Percentiles rank a stretch among this genome's conserved stretches.
Evolutionary conservation across 768 basidiomycete genomes (phyloP).

Genomic region (Scleroderma bovista): DNA sequence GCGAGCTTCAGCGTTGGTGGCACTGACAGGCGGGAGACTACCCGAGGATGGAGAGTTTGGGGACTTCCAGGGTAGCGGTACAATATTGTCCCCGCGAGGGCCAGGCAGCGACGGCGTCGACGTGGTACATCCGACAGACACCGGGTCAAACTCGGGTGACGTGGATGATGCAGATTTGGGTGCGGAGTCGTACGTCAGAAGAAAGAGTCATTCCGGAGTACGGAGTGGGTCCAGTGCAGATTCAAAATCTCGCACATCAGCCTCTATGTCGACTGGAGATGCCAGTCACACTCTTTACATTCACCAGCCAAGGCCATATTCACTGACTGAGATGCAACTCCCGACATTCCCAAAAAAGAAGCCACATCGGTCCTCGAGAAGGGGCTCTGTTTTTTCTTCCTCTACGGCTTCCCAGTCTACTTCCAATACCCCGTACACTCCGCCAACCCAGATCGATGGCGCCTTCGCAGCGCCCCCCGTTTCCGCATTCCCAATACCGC

Average conservation of each 20-base stretch:
- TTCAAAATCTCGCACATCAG: constrained; percentile 57
- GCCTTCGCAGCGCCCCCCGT: constrained; percentile 22
- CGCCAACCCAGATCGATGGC: constrained; percentile 34
- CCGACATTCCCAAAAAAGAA: constrained; percentile 13
- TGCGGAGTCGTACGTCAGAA: constrained; percentile 47
- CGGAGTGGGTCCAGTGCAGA: constrained; percentile 44
- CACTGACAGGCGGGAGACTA: constrained; percentile 27
- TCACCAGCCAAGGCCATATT: constrained; percentile 23
- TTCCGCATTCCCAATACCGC: constrained; percentile 20
- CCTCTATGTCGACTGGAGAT: constrained; percentile 35
- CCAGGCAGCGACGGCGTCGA: constrained; percentile 20
- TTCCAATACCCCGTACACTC: constrained; percentile 37
- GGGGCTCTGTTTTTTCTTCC: constrained; percentile 32
- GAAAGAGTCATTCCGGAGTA: constrained; percentile 23
- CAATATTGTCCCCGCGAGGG: not conserved
- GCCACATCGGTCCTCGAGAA: constrained; percentile 21
- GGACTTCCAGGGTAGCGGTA: constrained; percentile 57
- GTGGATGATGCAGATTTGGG: constrained; percentile 58
- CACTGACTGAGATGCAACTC: constrained; percentile 24
- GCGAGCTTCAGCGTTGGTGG: constrained; percentile 25
- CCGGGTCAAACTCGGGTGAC: constrained; percentile 20
- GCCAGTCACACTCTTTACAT: constrained; percentile 12
- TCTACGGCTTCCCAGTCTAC: constrained; percentile 43
- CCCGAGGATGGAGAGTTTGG: constrained; percentile 45
- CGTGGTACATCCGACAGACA: not conserved